These are phyloP conservation scores for Ochetophila trinervis DNA, from an alignment of 306 rosid genomes.

Conservation along the genomic window DNA sequence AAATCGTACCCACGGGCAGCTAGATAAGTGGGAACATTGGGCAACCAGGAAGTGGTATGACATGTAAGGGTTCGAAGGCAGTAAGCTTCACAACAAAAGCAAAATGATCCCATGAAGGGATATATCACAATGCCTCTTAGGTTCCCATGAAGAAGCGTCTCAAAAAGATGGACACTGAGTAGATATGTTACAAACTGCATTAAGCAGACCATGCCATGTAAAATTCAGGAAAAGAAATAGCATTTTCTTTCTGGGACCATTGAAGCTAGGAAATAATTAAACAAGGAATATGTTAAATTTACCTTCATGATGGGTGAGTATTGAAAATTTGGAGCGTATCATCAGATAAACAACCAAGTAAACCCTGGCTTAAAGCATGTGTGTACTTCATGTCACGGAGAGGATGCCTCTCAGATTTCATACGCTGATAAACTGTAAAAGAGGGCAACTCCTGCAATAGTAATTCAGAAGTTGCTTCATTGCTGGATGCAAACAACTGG, in stretches of 20 bases:
- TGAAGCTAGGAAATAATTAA: neutral
- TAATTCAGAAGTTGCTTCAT: conserved; percentile 50
- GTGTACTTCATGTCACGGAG: conserved; percentile 74
- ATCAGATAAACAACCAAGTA: conserved; percentile 62
- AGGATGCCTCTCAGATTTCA: conserved; percentile 44
- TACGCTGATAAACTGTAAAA: conserved; percentile 51
- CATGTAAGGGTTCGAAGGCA: too few species aligned
- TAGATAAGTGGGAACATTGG: too few species aligned
- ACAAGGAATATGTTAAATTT: conserved; percentile 1
- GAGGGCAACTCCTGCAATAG: conserved; percentile 77
- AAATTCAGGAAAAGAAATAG: neutral
- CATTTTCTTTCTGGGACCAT: neutral
- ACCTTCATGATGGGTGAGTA: conserved; percentile 35
- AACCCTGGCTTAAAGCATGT: conserved; percentile 30
- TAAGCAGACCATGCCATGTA: too few species aligned
- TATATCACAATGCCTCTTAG: too few species aligned
- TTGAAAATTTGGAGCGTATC: conserved; percentile 58
- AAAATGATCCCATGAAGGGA: too few species aligned
- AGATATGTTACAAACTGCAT: too few species aligned
- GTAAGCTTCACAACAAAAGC: too few species aligned
- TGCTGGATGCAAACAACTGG: conserved; percentile 60
- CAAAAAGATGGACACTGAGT: too few species aligned
- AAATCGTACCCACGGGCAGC: too few species aligned
- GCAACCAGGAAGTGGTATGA: too few species aligned
- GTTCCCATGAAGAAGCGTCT: too few species aligned